These are phyloP conservation scores for Amanita pallidorosea DNA, from an alignment of 768 basidiomycete species.

Conservation along the genomic window DNA sequence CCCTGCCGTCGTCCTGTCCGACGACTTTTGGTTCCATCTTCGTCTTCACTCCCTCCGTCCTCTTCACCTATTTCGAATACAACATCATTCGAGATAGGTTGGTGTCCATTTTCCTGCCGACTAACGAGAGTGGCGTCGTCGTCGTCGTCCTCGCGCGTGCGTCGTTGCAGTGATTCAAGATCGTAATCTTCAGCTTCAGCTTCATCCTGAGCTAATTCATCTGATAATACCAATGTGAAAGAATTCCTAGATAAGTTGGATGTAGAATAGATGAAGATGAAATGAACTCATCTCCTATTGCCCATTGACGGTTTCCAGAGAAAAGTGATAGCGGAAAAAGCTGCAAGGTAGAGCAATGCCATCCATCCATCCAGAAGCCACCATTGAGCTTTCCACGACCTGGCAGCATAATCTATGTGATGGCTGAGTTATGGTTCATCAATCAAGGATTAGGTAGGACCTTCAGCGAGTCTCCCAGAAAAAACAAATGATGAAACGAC, in stretches of 20 bases:
- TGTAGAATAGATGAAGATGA: constrained; percentile 11
- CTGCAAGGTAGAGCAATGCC: constrained; percentile 73
- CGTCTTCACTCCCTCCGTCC: constrained; percentile 37
- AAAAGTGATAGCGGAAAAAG: constrained; percentile 75
- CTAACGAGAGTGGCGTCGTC: constrained; percentile 69
- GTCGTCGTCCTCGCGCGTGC: constrained; percentile 49
- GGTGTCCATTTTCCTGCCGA: constrained; percentile 36
- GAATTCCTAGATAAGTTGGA: constrained; percentile 16
- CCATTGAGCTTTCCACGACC: constrained; percentile 87
- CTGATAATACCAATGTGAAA: constrained; percentile 86
- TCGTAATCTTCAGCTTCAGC: constrained; percentile 92
- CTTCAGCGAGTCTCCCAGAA: constrained; percentile 85
- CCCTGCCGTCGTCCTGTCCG: constrained; percentile 28
- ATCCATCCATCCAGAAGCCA: constrained; percentile 96
- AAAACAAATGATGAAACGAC: constrained; percentile 87
- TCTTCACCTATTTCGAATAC: constrained; percentile 92
- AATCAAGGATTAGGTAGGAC: constrained; percentile 26
- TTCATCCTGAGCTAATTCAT: constrained; percentile 92
- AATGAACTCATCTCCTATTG: constrained; percentile 67
- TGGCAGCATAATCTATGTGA: constrained; percentile 74
- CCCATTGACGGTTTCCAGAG: constrained; percentile 90
- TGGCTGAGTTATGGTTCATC: not conserved
- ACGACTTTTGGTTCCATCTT: constrained; percentile 1
- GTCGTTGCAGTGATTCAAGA: constrained; percentile 59
- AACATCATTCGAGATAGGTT: constrained; percentile 45